These are phyloP conservation scores for Yarrowia deformans DNA, from an alignment of 805 yeast genomes.

Conservation along the genomic window DNA sequence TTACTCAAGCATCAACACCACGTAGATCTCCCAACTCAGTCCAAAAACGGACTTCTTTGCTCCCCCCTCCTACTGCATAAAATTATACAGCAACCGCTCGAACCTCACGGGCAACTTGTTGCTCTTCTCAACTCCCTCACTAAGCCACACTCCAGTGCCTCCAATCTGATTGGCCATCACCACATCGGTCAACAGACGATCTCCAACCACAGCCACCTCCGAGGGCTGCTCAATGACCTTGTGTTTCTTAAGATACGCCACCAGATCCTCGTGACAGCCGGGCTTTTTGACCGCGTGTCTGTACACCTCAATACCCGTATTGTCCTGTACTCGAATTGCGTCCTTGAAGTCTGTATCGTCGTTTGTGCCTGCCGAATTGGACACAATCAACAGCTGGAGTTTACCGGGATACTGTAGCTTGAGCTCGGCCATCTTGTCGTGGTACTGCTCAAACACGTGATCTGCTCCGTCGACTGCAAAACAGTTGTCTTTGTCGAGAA, in stretches of 20 bases:
- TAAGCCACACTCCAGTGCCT: constrained; percentile 80
- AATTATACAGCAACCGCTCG: constrained; percentile 15
- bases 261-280: constrained; percentile 63
- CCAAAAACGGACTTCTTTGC: background rate
- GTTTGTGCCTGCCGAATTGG: constrained; percentile 91
- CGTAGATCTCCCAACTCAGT: no score
- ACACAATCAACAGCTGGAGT: constrained; percentile 70
- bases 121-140: constrained; percentile 66
- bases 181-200: constrained; percentile 87
- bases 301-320: constrained; percentile 54
- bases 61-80: background rate
- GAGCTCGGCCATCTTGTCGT: constrained; percentile 62
- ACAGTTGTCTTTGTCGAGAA: constrained; percentile 94
- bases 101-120: constrained; percentile 32
- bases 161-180: constrained; percentile 96
- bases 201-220: constrained; percentile 88
- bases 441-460: constrained; percentile 78
- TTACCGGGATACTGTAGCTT: constrained; percentile 66
- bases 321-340: constrained; percentile 66
- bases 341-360: constrained; percentile 69
- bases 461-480: constrained; percentile 85
- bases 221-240: constrained; percentile 56
- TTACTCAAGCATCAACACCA: no score
- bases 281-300: constrained; percentile 51
- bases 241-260: constrained; percentile 62